These are phyloP conservation scores for Boletales sp. DNA, from an alignment of 768 basidiomycete species.

Conservation along the genomic window DNA sequence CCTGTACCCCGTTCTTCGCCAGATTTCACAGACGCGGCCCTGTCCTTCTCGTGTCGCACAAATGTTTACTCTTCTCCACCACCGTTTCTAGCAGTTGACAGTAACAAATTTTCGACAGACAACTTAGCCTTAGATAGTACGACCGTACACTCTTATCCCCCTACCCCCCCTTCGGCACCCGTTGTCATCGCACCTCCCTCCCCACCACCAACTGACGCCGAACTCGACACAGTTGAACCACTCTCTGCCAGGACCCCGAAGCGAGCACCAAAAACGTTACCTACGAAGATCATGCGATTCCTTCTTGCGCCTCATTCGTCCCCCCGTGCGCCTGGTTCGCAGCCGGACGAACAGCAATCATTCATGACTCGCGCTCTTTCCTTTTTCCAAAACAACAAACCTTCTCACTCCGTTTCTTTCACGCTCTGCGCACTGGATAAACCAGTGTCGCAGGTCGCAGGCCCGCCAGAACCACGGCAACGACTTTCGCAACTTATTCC, in stretches of 20 bases:
- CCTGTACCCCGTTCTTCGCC: slow-evolving; percentile 47
- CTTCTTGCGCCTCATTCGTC: slow-evolving; percentile 47
- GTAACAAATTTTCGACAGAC: slow-evolving; percentile 23
- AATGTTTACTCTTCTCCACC: slow-evolving; percentile 29
- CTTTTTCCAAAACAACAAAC: slow-evolving; percentile 44
- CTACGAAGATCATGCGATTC: slow-evolving; percentile 43
- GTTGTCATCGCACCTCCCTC: slow-evolving; percentile 33
- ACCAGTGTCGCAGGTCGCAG: slow-evolving; percentile 18
- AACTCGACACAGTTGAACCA: slow-evolving; percentile 20
- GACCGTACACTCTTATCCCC: slow-evolving; percentile 53
- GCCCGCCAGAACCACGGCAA: slow-evolving; percentile 19
- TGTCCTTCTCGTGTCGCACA: slow-evolving; percentile 52
- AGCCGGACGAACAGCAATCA: slow-evolving; percentile 33
- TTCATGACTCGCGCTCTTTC: slow-evolving; percentile 52
- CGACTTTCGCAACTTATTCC: slow-evolving; percentile 21
- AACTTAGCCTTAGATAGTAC: slow-evolving; percentile 31
- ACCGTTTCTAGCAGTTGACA: slow-evolving; percentile 7
- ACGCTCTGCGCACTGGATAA: slow-evolving; percentile 37
- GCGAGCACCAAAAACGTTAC: slow-evolving; percentile 4
- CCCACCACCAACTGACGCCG: slow-evolving; percentile 30
- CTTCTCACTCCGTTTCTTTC: slow-evolving; percentile 62
- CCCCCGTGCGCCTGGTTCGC: slow-evolving; percentile 30
- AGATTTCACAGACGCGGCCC: slow-evolving; percentile 47
- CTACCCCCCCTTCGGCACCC: slow-evolving; percentile 43
- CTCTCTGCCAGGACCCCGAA: not conserved